Conservation (phyloP, 345 rosid genomes). For the Stellera chamaejasme region DNA sequence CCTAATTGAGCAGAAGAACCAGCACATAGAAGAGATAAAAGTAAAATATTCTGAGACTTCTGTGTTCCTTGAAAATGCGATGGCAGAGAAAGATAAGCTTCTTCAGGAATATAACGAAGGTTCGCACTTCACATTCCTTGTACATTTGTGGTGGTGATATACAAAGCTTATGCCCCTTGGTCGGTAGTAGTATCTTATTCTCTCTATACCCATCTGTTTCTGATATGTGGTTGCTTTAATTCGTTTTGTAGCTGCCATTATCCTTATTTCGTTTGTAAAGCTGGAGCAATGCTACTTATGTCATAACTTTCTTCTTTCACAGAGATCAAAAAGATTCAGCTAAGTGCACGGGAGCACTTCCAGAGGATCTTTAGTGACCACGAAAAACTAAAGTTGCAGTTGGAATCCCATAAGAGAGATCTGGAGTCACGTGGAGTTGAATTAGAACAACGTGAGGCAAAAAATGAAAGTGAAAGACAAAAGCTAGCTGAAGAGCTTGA, state of each 20-base stretch:
- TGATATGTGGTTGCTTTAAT: not conserved
- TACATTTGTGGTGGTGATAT: not conserved
- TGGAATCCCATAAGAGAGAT: slow-evolving; percentile 68
- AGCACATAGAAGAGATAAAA: slow-evolving; percentile 48
- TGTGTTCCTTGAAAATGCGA: slow-evolving; percentile 29
- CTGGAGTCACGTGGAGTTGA: slow-evolving; percentile 62
- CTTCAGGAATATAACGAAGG: slow-evolving; percentile 76
- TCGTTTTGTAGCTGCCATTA: no score
- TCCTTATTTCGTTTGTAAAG: no score
- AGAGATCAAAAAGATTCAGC: slow-evolving; percentile 79
- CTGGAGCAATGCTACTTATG: not conserved
- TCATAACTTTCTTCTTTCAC: slow-evolving; percentile 17
- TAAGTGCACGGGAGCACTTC: slow-evolving; percentile 66
- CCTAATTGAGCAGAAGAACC: slow-evolving; percentile 43
- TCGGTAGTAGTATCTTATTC: no score
- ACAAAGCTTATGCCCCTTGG: slow-evolving; percentile 1
- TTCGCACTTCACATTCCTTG: slow-evolving; percentile 15
- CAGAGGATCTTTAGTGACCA: slow-evolving; percentile 72
- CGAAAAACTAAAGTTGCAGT: slow-evolving; percentile 68
- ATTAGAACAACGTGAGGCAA: slow-evolving; percentile 79
- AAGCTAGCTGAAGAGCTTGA: slow-evolving; percentile 56
- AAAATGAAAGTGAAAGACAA: slow-evolving; percentile 68
- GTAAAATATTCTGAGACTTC: slow-evolving; percentile 50
- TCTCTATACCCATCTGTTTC: not conserved
- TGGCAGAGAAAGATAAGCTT: slow-evolving; percentile 75